Conservation (phyloP, 1,284 basidiomycete genomes). For the Calocybe gambosa region DNA sequence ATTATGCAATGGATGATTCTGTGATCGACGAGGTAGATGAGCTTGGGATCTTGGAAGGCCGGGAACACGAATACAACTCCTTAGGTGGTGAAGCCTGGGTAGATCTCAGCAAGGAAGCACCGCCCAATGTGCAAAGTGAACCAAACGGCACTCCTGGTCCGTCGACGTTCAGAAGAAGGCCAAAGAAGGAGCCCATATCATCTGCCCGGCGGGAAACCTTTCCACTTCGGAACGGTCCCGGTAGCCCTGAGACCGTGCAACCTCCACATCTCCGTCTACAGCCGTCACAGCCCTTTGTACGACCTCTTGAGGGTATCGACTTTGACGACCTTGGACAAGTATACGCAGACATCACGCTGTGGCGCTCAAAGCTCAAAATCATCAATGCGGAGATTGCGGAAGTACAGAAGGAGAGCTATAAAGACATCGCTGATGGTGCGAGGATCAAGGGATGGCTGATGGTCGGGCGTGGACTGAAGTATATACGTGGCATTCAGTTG, state of each 20-base stretch:
- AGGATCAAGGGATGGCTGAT: slow-evolving; percentile 72
- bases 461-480: slow-evolving; percentile 60
- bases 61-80: slow-evolving; percentile 20
- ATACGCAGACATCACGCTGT: slow-evolving; percentile 61
- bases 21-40: slow-evolving; percentile 31
- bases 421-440: slow-evolving; percentile 63
- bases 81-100: slow-evolving; percentile 47
- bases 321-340: slow-evolving; percentile 58
- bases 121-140: slow-evolving; percentile 33
- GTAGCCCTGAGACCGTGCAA: slow-evolving; percentile 32
- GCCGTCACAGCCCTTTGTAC: slow-evolving; percentile 62
- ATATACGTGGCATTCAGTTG: slow-evolving; percentile 56
- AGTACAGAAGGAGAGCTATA: slow-evolving; percentile 58
- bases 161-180: slow-evolving; percentile 27
- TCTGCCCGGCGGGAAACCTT: slow-evolving; percentile 56
- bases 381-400: slow-evolving; percentile 67
- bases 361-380: slow-evolving; percentile 61
- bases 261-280: slow-evolving; percentile 67
- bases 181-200: slow-evolving; percentile 27
- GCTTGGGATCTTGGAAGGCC: slow-evolving; percentile 22
- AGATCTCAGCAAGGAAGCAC: slow-evolving; percentile 34
- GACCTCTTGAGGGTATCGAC: slow-evolving; percentile 61
- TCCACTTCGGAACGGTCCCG: slow-evolving; percentile 38
- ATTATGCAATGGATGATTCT: slow-evolving; percentile 38
- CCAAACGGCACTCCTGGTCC: slow-evolving; percentile 30